phyloP scores from a whole-genome alignment of 768 basidiomycete species.

The Kwoniella dejecticola region DNA sequence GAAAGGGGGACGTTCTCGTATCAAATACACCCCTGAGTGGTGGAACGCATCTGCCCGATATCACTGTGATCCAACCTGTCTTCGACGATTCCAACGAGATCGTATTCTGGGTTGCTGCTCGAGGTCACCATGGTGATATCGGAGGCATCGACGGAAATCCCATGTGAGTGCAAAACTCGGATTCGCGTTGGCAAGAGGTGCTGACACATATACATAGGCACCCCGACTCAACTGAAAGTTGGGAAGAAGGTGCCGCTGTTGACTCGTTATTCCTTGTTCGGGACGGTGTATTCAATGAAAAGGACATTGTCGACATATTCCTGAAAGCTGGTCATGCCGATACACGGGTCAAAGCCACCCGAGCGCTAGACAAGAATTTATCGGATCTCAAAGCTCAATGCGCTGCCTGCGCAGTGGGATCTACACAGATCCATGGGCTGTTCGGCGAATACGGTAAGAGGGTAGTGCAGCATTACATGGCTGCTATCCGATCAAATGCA shows the following conservation, averaged over 20 bases:
- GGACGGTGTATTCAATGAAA: slow-evolving; percentile 74
- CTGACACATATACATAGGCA: slow-evolving; percentile 95
- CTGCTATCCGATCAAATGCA: slow-evolving; percentile 75
- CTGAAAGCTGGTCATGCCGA: slow-evolving; percentile 59
- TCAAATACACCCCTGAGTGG: slow-evolving; percentile 60
- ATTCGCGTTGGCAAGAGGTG: slow-evolving; percentile 59
- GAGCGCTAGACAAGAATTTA: not conserved
- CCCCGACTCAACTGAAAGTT: slow-evolving; percentile 84
- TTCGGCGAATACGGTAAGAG: slow-evolving; percentile 81
- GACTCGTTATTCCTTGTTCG: slow-evolving; percentile 88
- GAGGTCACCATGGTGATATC: slow-evolving; percentile 83
- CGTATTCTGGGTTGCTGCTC: slow-evolving; percentile 63
- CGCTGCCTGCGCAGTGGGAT: slow-evolving; percentile 73
- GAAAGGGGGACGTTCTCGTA: slow-evolving; percentile 90
- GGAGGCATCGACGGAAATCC: slow-evolving; percentile 59
- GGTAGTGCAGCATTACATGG: slow-evolving; percentile 91
- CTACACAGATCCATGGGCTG: slow-evolving; percentile 79
- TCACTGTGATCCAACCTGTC: slow-evolving; percentile 91
- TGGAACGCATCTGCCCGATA: slow-evolving; percentile 73
- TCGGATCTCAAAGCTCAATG: slow-evolving; percentile 57
- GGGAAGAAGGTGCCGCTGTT: slow-evolving; percentile 91
- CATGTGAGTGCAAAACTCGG: slow-evolving; percentile 38
- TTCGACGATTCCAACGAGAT: slow-evolving; percentile 63
- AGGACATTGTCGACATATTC: slow-evolving; percentile 76
- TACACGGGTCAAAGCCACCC: slow-evolving; percentile 31